Percentiles rank a stretch among this genome's conserved stretches.
These are phyloP conservation scores for Pochonia chlamydosporia DNA, from an alignment of 2,329 filamentous ascomycete species.

Conservation along the genomic window DNA sequence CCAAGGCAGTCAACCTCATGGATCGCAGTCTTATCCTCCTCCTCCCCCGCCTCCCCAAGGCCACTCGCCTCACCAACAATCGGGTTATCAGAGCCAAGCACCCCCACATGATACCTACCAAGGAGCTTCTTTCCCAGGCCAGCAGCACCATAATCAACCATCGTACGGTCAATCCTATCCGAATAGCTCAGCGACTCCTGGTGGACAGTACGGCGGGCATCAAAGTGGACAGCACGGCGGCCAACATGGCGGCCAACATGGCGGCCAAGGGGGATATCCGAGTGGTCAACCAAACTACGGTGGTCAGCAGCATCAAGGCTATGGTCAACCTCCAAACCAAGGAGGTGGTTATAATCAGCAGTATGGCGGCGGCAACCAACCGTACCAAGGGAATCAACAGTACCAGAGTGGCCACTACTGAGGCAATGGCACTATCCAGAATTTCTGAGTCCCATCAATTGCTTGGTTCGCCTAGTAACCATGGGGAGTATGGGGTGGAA, in stretches of 20 bases:
- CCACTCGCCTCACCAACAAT: slow-evolving; percentile 15
- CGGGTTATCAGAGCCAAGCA: slow-evolving; percentile 5
- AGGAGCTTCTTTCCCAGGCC: not conserved
- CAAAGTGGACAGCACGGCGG: slow-evolving; percentile 13
- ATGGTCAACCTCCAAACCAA: slow-evolving; percentile 8
- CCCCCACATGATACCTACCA: slow-evolving; percentile 5
- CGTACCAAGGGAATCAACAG: slow-evolving; percentile 19
- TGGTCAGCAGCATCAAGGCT: slow-evolving; percentile 11
- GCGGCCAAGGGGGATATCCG: slow-evolving; percentile 12
- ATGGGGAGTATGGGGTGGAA: too few species aligned
- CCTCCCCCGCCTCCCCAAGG: slow-evolving; percentile 12
- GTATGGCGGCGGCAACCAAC: slow-evolving; percentile 20
- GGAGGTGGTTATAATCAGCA: slow-evolving; percentile 14
- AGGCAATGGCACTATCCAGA: not conserved
- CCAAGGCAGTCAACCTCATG: slow-evolving; percentile 9
- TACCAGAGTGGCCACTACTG: slow-evolving; percentile 13
- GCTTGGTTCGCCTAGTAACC: too few species aligned
- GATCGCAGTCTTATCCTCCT: slow-evolving; percentile 14
- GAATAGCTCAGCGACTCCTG: slow-evolving; percentile 11
- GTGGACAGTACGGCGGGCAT: slow-evolving; percentile 19
- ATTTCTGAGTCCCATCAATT: too few species aligned
- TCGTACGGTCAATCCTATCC: slow-evolving; percentile 16
- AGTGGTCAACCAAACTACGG: slow-evolving; percentile 17
- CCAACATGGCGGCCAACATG: slow-evolving; percentile 20
- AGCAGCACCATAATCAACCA: slow-evolving; percentile 12